Percentiles rank a stretch among this genome's conserved stretches.
phyloP scores from a whole-genome alignment of 148 eudicot species.

The Arctostaphylos glauca region DNA sequence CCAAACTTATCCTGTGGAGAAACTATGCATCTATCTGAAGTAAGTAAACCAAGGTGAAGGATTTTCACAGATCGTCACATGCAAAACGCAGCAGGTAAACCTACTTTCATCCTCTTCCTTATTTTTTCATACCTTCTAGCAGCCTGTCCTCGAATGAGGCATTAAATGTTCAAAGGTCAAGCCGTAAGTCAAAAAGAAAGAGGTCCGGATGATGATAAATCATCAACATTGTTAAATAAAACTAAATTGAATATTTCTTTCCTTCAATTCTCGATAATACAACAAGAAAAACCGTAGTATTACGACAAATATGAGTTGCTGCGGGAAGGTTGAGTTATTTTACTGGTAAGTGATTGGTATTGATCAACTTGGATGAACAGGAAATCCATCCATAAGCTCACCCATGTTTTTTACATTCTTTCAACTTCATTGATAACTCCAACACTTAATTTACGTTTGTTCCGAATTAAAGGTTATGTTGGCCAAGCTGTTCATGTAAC shows the following conservation, averaged over 20 bases:
- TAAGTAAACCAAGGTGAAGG: constrained; percentile 3
- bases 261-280: not conserved
- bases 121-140: constrained; percentile 83
- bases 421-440: not conserved
- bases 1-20: constrained; percentile 77
- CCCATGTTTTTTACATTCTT: not conserved
- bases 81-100: constrained; percentile 13
- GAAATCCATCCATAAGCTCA: not conserved
- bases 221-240: not conserved
- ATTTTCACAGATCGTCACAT: not conserved
- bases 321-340: not conserved
- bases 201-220: not conserved
- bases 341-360: not conserved
- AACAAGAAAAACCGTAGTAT: not conserved
- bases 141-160: constrained; percentile 57
- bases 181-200: not conserved
- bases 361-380: not conserved
- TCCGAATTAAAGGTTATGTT: not conserved
- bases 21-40: not conserved
- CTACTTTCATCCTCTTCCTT: constrained; percentile 76
- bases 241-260: not conserved
- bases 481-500: constrained; percentile 3
- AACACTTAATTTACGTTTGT: not conserved
- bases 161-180: not conserved
- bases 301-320: not conserved